Base-by-base conservation (phyloP, 805 yeast genomes). In the Naumovozyma baii region DNA sequence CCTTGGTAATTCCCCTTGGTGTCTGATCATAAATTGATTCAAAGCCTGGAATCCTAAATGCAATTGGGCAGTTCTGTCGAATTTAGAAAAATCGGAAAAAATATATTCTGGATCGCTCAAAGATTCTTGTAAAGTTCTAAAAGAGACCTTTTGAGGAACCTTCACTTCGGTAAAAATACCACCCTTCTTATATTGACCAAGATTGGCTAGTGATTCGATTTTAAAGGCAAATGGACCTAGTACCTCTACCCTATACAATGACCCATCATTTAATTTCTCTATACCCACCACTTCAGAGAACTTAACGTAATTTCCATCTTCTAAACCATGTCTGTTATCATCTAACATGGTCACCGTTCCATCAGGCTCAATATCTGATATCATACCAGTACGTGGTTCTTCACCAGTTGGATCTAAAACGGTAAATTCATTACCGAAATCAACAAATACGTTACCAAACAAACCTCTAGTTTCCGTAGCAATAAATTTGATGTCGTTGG, bases 301-400 rank as follows among this genome's bases (percentile, higher is more conserved):
- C 60, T 81, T 83, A 40, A 92, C 95, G 56, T 66, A 83, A 52
- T 83, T 83, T 14, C 96, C 97, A 62, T 86, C 95, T 67, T 88
- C 85, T 39, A 92, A 70, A 15, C 95, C 94, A 57, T 92, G 99
- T 62, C 97, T 79, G 44, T 76, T 80, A 47, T 86, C 96, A 57
- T 83, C 95, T 51, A 90, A 72, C 70, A 83, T 85, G 16, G 96
- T 82, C n/a, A 92, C 96, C 9, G 87, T 81, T 42, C 97, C 97
- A 57, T 84, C 74, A 9, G 67, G 59, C 57, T 88, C 96, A 44
- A 92, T 82, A 57, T 84, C 95, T 1, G 95, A 83, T 1, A 92
- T 84, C 43, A 85, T 82, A 34, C 98, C 97, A 3, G 78, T 59
- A 36, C 68, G 67, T 14, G 95, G 94, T 63, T 92, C 97, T 66